A percentile compares a stretch with the other conserved stretches of the same genome.
phyloP scores from a whole-genome alignment of 2,329 filamentous ascomycete species.

The Arachnomyces sp. region DNA sequence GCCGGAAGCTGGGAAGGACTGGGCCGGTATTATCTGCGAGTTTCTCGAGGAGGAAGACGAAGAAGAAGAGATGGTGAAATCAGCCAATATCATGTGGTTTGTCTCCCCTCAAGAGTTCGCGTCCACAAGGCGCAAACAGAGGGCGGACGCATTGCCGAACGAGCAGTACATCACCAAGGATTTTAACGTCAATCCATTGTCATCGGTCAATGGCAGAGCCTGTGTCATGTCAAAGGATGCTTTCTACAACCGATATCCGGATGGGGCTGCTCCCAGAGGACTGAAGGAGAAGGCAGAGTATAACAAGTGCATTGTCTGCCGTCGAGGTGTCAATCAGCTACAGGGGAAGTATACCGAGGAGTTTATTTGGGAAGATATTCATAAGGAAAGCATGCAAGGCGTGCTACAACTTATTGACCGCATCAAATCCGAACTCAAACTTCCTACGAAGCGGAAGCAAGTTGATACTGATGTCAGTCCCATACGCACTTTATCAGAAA shows the following conservation, averaged over 20 bases:
- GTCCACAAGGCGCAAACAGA: slow-evolving; percentile 70
- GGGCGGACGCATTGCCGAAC: slow-evolving; percentile 71
- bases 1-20: slow-evolving; percentile 76
- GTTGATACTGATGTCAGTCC: slow-evolving; percentile 29
- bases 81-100: slow-evolving; percentile 92
- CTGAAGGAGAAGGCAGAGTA: slow-evolving; percentile 55
- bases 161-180: slow-evolving; percentile 86
- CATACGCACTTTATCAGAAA: not conserved
- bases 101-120: slow-evolving; percentile 78
- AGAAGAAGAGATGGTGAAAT: slow-evolving; percentile 53
- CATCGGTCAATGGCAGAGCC: slow-evolving; percentile 85
- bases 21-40: slow-evolving; percentile 81
- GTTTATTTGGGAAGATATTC: slow-evolving; percentile 84
- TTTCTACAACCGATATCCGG: slow-evolving; percentile 64
- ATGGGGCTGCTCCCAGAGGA: slow-evolving; percentile 61
- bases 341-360: slow-evolving; percentile 88
- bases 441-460: slow-evolving; percentile 50
- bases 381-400: slow-evolving; percentile 55
- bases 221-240: slow-evolving; percentile 63
- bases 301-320: slow-evolving; percentile 83
- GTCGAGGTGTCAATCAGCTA: slow-evolving; percentile 78
- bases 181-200: slow-evolving; percentile 78
- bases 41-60: slow-evolving; percentile 66
- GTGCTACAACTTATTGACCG: slow-evolving; percentile 58
- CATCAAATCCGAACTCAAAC: slow-evolving; percentile 57